Evolutionary conservation across 1,284 basidiomycete genomes (phyloP).

Genomic region (Ustilago loliicola): DNA sequence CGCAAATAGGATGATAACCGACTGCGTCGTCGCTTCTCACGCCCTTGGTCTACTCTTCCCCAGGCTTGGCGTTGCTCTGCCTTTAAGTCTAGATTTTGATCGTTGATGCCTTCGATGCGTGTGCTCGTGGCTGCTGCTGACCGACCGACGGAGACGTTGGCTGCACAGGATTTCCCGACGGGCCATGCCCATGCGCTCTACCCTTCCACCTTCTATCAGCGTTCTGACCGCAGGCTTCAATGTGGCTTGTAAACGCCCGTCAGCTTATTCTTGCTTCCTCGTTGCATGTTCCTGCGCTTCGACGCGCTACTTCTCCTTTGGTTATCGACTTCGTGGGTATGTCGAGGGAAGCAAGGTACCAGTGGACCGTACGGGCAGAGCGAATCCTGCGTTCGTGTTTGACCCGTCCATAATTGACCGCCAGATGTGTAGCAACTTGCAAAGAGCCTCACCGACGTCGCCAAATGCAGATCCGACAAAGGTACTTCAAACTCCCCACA

Average conservation of each 20-base stretch:
- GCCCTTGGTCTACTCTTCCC: background rate
- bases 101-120: background rate
- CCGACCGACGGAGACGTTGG: constrained; percentile 1
- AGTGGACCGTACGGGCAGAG: background rate
- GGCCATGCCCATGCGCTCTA: background rate
- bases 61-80: background rate
- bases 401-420: background rate
- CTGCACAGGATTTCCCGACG: background rate
- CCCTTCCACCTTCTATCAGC: background rate
- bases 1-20: background rate
- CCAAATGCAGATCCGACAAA: constrained; percentile 4
- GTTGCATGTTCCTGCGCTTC: background rate
- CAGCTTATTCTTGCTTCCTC: background rate
- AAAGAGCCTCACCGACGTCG: constrained; percentile 1
- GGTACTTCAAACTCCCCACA: background rate
- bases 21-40: background rate
- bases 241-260: background rate
- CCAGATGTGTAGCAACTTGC: background rate
- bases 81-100: background rate
- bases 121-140: constrained; percentile 1
- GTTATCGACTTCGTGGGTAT: background rate
- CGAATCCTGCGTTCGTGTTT: background rate
- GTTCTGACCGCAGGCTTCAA: background rate
- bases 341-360: background rate
- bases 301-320: background rate